A percentile compares a stretch with the other conserved stretches of the same genome.
Evolutionary conservation across 2,329 filamentous ascomycete genomes (phyloP).

Genomic region (Fusarium ramigenum): DNA sequence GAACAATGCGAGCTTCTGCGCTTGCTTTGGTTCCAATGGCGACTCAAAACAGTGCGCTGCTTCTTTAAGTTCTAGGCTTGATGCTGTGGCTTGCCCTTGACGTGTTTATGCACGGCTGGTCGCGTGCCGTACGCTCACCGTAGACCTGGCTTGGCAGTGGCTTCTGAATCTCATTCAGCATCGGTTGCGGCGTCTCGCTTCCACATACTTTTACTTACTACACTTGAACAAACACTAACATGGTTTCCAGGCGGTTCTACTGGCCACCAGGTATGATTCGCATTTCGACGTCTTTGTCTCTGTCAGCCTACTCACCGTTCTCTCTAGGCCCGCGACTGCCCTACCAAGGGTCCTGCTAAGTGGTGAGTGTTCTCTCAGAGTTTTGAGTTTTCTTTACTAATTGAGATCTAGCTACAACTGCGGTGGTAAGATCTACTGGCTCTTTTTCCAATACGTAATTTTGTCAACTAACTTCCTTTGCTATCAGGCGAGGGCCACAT

Average conservation of each 20-base stretch:
- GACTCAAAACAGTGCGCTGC: background rate
- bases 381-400: background rate
- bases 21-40: background rate
- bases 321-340: conserved; percentile 81
- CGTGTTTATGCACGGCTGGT: background rate
- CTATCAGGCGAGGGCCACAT: conserved; percentile 74
- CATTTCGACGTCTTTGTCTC: background rate
- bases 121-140: conserved; percentile 1
- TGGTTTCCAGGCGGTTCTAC: conserved; percentile 71
- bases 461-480: conserved; percentile 39
- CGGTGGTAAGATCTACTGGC: conserved; percentile 66
- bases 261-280: conserved; percentile 73
- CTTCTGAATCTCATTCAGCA: background rate
- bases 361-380: conserved; percentile 66
- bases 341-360: conserved; percentile 82
- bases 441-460: background rate
- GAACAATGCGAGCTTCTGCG: background rate
- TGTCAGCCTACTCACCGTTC: conserved; percentile 17
- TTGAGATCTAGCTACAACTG: conserved; percentile 76
- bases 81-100: background rate
- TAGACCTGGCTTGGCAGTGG: conserved; percentile 1
- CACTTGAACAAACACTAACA: conserved; percentile 29
- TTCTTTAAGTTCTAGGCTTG: background rate
- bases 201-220: background rate
- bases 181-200: background rate